A percentile compares a stretch with the other conserved stretches of the same genome.
These are phyloP conservation scores for Aegilops bicornis DNA, from an alignment of 176 grass and related monocot species.

Conservation along the genomic window DNA sequence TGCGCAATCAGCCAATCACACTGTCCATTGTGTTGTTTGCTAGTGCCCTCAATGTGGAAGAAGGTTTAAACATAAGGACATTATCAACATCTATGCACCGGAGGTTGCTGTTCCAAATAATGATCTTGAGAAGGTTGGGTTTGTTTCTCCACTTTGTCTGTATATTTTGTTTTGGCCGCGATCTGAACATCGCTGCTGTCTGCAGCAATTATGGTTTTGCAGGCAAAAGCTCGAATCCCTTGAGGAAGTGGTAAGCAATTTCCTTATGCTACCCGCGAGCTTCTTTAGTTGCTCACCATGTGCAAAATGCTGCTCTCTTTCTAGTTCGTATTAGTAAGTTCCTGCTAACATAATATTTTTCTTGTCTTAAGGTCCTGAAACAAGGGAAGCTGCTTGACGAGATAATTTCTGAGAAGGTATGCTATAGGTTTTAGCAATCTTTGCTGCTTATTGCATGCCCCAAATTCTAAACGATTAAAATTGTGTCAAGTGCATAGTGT, in stretches of 20 bases:
- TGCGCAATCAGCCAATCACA: not conserved
- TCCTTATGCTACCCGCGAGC: not conserved
- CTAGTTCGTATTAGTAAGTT: not conserved
- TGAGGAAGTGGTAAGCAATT: constrained; percentile 43
- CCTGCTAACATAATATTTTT: not conserved
- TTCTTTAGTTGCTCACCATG: not conserved
- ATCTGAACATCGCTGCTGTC: constrained; percentile 18
- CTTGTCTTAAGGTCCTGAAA: constrained; percentile 30
- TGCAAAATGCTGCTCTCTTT: not conserved
- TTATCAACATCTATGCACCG: constrained; percentile 86
- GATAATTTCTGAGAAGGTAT: constrained; percentile 61
- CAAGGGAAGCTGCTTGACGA: constrained; percentile 46
- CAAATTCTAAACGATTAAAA: not conserved
- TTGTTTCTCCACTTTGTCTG: not conserved
- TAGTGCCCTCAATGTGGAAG: constrained; percentile 85
- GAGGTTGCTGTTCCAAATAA: constrained; percentile 66
- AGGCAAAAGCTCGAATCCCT: constrained; percentile 46
- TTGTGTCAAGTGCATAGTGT: not conserved
- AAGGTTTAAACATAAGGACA: constrained; percentile 66
- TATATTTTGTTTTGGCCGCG: not conserved
- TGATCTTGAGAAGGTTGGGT: constrained; percentile 69
- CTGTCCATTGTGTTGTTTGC: not conserved
- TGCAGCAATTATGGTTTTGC: constrained; percentile 69
- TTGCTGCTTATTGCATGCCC: constrained; percentile 1
- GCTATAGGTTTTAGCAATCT: not conserved